Percentiles rank a stretch among this genome's conserved stretches.
Evolutionary conservation across 2,329 filamentous ascomycete species (phyloP).

Genomic region (Phoma sp.): DNA sequence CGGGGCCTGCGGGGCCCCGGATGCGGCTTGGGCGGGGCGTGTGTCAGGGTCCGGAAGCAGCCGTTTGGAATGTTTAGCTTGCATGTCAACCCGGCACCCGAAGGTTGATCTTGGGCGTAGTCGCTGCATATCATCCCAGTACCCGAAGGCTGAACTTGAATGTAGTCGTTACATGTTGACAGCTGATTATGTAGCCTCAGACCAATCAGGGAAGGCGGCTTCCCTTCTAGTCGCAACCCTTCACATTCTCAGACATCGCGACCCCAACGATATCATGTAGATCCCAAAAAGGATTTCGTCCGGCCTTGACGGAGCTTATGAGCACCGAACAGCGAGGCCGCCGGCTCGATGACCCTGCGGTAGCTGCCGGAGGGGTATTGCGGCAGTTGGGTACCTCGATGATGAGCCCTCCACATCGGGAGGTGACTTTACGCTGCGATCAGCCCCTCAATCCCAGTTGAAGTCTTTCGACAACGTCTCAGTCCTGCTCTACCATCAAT

Average conservation of each 20-base stretch:
- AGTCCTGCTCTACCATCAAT: no score
- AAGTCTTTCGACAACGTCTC: no score
- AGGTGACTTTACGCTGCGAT: neutral
- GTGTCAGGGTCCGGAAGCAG: neutral
- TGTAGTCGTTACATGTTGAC: no score
- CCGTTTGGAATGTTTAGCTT: neutral
- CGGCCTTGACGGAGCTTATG: neutral
- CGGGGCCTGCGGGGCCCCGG: neutral
- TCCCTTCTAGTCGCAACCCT: no score
- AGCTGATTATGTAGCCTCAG: no score
- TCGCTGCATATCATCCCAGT: neutral
- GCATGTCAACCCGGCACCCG: neutral
- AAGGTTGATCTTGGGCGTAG: neutral
- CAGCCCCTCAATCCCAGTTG: neutral
- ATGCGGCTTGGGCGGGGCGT: neutral
- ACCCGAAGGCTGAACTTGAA: neutral
- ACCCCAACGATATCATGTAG: no score
- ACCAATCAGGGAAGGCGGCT: no score
- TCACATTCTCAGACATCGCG: no score
- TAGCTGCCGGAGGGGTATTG: neutral
- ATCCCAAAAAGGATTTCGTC: no score
- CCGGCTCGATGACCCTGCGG: neutral
- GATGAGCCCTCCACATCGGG: constrained; percentile 12
- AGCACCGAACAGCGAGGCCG: neutral
- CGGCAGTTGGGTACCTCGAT: constrained; percentile 3